Percentiles rank a stretch among this genome's conserved stretches.
Conservation (phyloP, 2,329 filamentous ascomycete species). For the Teratosphaeria destructans region DNA sequence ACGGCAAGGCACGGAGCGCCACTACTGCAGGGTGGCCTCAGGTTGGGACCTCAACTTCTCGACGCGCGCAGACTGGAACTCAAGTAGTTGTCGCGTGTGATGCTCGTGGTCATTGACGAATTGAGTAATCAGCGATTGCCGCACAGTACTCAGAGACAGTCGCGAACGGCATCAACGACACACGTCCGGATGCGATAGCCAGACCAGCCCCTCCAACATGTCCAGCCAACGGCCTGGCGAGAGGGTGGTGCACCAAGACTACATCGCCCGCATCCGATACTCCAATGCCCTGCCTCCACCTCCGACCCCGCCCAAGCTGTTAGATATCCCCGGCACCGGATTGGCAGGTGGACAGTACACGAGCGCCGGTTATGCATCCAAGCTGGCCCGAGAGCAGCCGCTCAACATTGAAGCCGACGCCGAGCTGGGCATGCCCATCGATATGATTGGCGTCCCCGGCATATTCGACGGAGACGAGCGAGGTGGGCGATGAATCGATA, state of each 20-base stretch:
- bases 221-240: conserved; percentile 17
- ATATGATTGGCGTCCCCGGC: conserved; percentile 86
- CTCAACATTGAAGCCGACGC: conserved; percentile 96
- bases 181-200: not conserved
- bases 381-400: conserved; percentile 80
- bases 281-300: conserved; percentile 92
- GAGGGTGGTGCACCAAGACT: conserved; percentile 69
- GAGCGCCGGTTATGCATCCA: conserved; percentile 77
- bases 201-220: conserved; percentile 10
- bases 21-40: not conserved
- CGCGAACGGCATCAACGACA: not conserved
- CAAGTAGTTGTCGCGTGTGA: not conserved
- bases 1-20: not conserved
- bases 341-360: conserved; percentile 81
- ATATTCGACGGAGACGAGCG: conserved; percentile 92
- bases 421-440: conserved; percentile 93
- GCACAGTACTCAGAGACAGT: not conserved
- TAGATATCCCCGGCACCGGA: conserved; percentile 91
- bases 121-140: not conserved
- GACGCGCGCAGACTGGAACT: not conserved
- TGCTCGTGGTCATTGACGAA: not conserved
- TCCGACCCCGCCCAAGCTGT: conserved; percentile 87
- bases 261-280: conserved; percentile 90
- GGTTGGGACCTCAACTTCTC: not conserved
- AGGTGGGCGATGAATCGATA: conserved; percentile 47